Evolutionary conservation across 441 rosid species (phyloP).

Genomic region (Populus hybrid): DNA sequence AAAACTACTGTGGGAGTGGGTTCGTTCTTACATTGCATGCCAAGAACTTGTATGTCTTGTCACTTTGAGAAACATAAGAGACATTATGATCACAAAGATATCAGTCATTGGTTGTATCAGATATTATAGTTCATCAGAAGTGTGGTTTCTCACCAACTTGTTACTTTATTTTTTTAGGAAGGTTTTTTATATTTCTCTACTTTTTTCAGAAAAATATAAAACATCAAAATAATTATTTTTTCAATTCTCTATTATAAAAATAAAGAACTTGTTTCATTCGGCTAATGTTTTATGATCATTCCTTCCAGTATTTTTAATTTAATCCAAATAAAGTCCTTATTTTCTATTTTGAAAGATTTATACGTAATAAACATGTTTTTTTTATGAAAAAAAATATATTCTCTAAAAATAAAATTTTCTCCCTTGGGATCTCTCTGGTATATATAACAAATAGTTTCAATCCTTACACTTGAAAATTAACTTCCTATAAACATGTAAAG

Average conservation of each 20-base stretch:
- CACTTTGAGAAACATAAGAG: neutral
- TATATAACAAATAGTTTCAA: neutral
- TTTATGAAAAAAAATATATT: no score
- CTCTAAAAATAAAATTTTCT: neutral
- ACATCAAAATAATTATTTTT: no score
- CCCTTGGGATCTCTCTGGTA: neutral
- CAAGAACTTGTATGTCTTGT: neutral
- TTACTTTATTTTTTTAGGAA: neutral
- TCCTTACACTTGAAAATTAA: neutral
- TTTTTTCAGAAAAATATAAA: no score
- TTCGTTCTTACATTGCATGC: neutral
- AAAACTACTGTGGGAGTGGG: neutral
- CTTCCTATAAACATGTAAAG: neutral
- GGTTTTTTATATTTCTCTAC: no score
- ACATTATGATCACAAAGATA: neutral
- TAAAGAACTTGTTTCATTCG: no score
- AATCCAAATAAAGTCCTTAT: neutral
- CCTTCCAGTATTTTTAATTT: no score
- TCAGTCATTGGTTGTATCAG: neutral
- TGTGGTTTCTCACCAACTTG: slow-evolving; percentile 19
- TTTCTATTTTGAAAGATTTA: neutral
- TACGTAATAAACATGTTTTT: no score
- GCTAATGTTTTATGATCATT: no score
- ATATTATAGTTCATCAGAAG: slow-evolving; percentile 5
- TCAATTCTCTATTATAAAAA: no score